phyloP scores from a whole-genome alignment of 352 stramenopile species.

The Phytophthora brassicae region DNA sequence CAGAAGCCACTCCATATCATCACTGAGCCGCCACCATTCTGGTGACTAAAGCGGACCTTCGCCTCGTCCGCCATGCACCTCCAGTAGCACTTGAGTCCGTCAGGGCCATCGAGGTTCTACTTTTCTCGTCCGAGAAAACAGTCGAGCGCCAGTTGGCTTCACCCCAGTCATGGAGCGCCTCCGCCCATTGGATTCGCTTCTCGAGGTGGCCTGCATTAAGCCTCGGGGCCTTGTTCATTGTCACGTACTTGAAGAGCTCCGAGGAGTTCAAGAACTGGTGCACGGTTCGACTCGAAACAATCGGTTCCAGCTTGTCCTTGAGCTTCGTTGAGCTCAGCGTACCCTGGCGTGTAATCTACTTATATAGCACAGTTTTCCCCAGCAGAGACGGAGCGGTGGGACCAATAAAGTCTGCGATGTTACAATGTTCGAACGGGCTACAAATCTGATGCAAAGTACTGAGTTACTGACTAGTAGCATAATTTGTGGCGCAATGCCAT shows the following conservation, averaged over 20 bases:
- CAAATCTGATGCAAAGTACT: no score
- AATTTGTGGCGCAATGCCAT: no score
- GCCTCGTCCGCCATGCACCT: background rate
- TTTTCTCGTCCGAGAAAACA: conserved; percentile 12
- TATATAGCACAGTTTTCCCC: no score
- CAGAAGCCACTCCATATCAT: conserved; percentile 12
- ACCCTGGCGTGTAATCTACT: background rate
- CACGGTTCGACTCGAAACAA: background rate
- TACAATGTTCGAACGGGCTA: no score
- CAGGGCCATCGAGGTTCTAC: conserved; percentile 3
- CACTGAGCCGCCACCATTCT: conserved; percentile 2
- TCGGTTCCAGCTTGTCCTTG: background rate
- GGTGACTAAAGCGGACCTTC: background rate
- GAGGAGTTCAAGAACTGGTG: conserved; percentile 1
- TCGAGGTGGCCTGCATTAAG: background rate
- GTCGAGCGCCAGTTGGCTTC: background rate
- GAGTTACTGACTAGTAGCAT: no score
- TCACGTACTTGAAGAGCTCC: conserved; percentile 11
- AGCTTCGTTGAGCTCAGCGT: conserved; percentile 7
- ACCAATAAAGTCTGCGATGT: no score
- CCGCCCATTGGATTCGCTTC: background rate
- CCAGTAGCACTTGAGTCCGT: conserved; percentile 4
- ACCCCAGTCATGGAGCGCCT: conserved; percentile 1
- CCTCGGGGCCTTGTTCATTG: conserved; percentile 12
- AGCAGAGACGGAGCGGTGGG: no score